A percentile compares a stretch with the other conserved stretches of the same genome.
Conservation (phyloP, 352 stramenopile genomes). For the Phytophthora rubi region DNA sequence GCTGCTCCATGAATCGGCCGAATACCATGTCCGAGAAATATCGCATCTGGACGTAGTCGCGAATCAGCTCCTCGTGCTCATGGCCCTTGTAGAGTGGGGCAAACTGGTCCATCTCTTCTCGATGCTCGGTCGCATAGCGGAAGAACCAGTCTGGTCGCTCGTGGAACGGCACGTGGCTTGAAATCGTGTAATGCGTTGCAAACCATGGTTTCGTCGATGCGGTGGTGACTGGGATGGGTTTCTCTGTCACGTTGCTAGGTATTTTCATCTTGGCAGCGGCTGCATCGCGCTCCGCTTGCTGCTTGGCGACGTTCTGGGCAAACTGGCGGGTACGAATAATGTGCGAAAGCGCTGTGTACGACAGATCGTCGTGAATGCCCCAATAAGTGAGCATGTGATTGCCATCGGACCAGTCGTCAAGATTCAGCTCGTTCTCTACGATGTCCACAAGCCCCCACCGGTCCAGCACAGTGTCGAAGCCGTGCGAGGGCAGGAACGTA, state of each 20-base stretch:
- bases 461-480: constrained; percentile 60
- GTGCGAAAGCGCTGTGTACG: constrained; percentile 60
- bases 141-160: constrained; percentile 69
- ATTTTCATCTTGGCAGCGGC: constrained; percentile 15
- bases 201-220: constrained; percentile 57
- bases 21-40: constrained; percentile 72
- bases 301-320: constrained; percentile 34
- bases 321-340: constrained; percentile 46
- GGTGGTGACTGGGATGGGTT: constrained; percentile 20
- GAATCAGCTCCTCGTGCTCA: constrained; percentile 50
- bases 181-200: constrained; percentile 75
- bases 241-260: constrained; percentile 14
- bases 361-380: constrained; percentile 75
- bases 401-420: constrained; percentile 56
- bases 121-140: constrained; percentile 33
- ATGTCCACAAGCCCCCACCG: constrained; percentile 53
- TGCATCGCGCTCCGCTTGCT: constrained; percentile 22
- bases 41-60: constrained; percentile 71
- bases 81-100: constrained; percentile 50
- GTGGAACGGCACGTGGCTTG: constrained; percentile 72
- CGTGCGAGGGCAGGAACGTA: constrained; percentile 58
- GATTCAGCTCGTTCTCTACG: constrained; percentile 49
- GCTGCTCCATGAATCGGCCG: constrained; percentile 59
- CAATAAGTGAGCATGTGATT: constrained; percentile 71
- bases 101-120: constrained; percentile 48